Evolutionary conservation across 2,329 filamentous ascomycete species (phyloP).

Genomic region (Trichoderma sp.): DNA sequence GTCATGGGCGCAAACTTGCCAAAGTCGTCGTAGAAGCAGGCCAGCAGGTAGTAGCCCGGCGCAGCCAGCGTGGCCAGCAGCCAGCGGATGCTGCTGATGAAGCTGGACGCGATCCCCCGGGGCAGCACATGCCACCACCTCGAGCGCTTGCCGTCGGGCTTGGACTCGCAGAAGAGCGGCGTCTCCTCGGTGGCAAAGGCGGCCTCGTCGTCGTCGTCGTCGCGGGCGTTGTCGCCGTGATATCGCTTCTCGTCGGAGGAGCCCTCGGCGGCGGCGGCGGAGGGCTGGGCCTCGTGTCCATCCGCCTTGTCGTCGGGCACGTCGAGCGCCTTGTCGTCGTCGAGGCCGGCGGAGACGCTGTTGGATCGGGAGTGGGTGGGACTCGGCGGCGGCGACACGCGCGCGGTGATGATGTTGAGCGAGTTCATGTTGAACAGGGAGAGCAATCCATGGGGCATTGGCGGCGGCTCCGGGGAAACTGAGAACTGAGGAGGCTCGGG

Average conservation of each 20-base stretch:
- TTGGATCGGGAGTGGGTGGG: constrained; percentile 61
- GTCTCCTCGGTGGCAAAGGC: constrained; percentile 61
- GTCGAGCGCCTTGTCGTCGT: constrained; percentile 43
- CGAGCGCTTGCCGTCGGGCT: constrained; percentile 43
- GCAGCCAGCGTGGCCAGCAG: constrained; percentile 76
- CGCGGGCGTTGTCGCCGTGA: constrained; percentile 40
- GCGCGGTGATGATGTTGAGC: constrained; percentile 87
- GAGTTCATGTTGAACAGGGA: constrained; percentile 80
- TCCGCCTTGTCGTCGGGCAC: constrained; percentile 40
- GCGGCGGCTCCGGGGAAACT: constrained; percentile 16
- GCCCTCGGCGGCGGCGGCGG: constrained; percentile 43
- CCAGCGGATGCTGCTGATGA: constrained; percentile 77
- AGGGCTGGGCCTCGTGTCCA: constrained; percentile 40
- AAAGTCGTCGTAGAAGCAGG: constrained; percentile 79
- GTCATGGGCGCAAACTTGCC: constrained; percentile 77
- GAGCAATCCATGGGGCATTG: constrained; percentile 54
- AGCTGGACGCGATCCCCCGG: constrained; percentile 68
- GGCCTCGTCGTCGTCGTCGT: constrained; percentile 41
- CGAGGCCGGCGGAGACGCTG: constrained; percentile 57
- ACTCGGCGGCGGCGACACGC: constrained; percentile 67
- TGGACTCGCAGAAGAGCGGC: constrained; percentile 54
- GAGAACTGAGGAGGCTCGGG: too few species aligned
- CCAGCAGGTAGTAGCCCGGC: constrained; percentile 79
- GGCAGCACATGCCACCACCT: constrained; percentile 61
- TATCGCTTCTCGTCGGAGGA: constrained; percentile 42